Percentiles rank a stretch among this genome's conserved stretches.
phyloP scores from a whole-genome alignment of 345 rosid species.

The Populus alba region DNA sequence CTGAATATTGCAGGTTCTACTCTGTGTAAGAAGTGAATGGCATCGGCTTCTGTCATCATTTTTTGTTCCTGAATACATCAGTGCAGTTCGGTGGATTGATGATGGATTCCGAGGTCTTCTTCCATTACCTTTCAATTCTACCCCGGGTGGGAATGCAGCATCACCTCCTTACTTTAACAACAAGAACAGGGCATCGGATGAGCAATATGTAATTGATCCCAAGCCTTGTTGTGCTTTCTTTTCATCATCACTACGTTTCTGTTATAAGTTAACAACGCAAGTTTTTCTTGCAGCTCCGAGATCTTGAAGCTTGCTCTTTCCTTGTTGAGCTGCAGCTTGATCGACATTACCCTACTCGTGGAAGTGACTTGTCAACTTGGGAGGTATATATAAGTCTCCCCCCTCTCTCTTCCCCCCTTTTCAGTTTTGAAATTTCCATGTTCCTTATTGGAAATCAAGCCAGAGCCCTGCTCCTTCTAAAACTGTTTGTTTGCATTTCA shows the following conservation, averaged over 20 bases:
- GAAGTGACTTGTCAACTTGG: slow-evolving; percentile 86
- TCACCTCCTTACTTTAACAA: slow-evolving; percentile 85
- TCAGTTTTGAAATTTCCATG: not conserved
- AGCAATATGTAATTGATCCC: slow-evolving; percentile 64
- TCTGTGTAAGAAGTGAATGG: slow-evolving; percentile 97
- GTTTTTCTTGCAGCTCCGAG: slow-evolving; percentile 48
- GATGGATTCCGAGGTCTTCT: slow-evolving; percentile 96
- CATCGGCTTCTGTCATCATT: slow-evolving; percentile 96
- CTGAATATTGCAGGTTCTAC: slow-evolving; percentile 57
- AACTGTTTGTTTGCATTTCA: slow-evolving; percentile 36
- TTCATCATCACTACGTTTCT: not conserved
- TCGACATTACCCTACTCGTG: slow-evolving; percentile 66
- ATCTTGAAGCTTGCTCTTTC: slow-evolving; percentile 71
- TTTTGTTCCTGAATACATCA: slow-evolving; percentile 65
- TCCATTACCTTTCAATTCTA: slow-evolving; percentile 80
- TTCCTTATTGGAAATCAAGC: not conserved
- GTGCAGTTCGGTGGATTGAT: slow-evolving; percentile 84
- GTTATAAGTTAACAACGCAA: not conserved
- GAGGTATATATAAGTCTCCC: slow-evolving; percentile 51
- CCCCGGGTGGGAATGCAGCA: slow-evolving; percentile 88
- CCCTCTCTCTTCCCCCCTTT: not conserved
- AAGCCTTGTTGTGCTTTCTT: not conserved
- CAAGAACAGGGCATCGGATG: slow-evolving; percentile 78
- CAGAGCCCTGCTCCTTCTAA: no score
- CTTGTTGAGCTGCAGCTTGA: slow-evolving; percentile 82